Percentiles rank a stretch among this genome's conserved stretches.
These are phyloP conservation scores for Nitzschia sp. DNA, from an alignment of 108 stramenopile genomes.

Conservation along the genomic window DNA sequence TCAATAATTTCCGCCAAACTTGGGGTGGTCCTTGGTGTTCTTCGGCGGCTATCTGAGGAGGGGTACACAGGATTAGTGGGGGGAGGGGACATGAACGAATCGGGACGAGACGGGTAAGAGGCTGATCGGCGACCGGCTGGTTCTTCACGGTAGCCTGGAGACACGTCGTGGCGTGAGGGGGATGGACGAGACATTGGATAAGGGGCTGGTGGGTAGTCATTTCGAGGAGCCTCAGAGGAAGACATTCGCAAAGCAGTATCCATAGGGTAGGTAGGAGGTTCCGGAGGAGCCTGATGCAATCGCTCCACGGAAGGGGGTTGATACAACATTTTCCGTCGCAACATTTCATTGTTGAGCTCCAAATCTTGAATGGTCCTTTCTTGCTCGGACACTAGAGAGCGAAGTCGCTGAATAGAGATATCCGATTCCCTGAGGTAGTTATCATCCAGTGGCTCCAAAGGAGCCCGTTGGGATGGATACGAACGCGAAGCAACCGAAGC, in stretches of 20 bases:
- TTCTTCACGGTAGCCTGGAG: neutral
- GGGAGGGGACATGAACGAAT: neutral
- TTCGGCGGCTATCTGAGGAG: neutral
- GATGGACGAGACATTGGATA: neutral
- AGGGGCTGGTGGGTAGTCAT: too few relatives aligned
- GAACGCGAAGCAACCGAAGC: neutral
- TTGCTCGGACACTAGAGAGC: slow-evolving; percentile 2
- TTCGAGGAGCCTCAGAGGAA: too few relatives aligned
- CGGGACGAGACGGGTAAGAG: neutral
- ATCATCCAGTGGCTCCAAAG: neutral
- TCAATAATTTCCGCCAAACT: slow-evolving; percentile 1
- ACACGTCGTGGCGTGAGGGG: neutral
- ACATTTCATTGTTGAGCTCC: slow-evolving; percentile 14
- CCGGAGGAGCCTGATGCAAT: neutral
- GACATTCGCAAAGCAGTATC: too few relatives aligned
- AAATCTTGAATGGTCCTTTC: slow-evolving; percentile 17
- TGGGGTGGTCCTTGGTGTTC: slow-evolving; percentile 7
- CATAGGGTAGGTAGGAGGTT: too few relatives aligned
- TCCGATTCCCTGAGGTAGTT: neutral
- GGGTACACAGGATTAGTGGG: neutral
- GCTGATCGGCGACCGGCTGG: neutral
- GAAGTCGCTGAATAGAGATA: neutral
- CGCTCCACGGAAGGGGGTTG: slow-evolving; percentile 10
- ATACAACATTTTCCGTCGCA: slow-evolving; percentile 12
- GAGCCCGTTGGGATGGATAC: neutral